These are phyloP conservation scores for Fusarium concolor DNA, from an alignment of 2,329 filamentous ascomycete species.

Conservation along the genomic window DNA sequence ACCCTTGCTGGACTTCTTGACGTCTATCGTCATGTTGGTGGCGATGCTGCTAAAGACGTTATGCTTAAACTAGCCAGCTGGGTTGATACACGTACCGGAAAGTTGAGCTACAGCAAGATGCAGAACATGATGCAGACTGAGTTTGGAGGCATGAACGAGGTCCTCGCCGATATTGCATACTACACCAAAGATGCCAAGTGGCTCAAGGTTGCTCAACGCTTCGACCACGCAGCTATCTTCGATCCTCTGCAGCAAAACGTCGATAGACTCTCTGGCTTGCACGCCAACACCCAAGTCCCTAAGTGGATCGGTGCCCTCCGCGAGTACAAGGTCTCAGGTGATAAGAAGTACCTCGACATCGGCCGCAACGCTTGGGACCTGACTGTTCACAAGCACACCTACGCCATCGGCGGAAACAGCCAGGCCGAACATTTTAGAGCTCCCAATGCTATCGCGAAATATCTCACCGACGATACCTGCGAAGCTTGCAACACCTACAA, in stretches of 20 bases:
- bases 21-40: constrained; percentile 59
- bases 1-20: constrained; percentile 64
- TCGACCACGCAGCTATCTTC: constrained; percentile 62
- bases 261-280: constrained; percentile 60
- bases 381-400: constrained; percentile 59
- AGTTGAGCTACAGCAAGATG: constrained; percentile 58
- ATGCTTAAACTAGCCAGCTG: constrained; percentile 59
- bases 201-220: constrained; percentile 60
- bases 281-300: constrained; percentile 65
- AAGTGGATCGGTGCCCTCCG: constrained; percentile 65
- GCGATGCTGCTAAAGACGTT: constrained; percentile 56
- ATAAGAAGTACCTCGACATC: constrained; percentile 58
- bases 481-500: constrained; percentile 68
- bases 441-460: constrained; percentile 59
- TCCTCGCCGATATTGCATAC: constrained; percentile 60
- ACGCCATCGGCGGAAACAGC: constrained; percentile 66
- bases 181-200: constrained; percentile 59
- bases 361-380: constrained; percentile 63
- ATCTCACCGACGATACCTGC: constrained; percentile 59
- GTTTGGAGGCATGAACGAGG: constrained; percentile 66
- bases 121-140: constrained; percentile 61
- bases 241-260: constrained; percentile 58
- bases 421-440: constrained; percentile 64
- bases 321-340: constrained; percentile 62
- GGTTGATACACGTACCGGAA: constrained; percentile 60